Evolutionary conservation across 495 filamentous ascomycete genomes (phyloP).

Genomic region (Penicillium cataractarum): DNA sequence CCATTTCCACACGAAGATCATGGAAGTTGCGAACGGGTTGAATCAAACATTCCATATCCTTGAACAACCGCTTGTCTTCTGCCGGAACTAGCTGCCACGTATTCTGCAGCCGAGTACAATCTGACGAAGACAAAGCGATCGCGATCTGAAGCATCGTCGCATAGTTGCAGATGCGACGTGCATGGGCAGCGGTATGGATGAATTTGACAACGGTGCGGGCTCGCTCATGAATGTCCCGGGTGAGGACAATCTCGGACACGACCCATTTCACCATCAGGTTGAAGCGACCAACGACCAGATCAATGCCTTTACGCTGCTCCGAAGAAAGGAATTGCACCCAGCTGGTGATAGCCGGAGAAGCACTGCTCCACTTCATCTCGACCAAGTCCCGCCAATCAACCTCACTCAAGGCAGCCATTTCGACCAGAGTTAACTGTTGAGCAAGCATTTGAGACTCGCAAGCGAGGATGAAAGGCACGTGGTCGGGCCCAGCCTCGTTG

Average conservation of each 20-base stretch:
- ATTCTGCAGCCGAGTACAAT: slow-evolving; percentile 71
- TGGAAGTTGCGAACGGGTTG: slow-evolving; percentile 91
- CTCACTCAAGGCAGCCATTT: slow-evolving; percentile 94
- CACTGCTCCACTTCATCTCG: slow-evolving; percentile 87
- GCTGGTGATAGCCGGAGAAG: slow-evolving; percentile 61
- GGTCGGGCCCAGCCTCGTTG: slow-evolving; percentile 37
- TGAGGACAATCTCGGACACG: slow-evolving; percentile 87
- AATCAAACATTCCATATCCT: slow-evolving; percentile 80
- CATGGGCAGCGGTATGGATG: slow-evolving; percentile 88
- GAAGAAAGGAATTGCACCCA: slow-evolving; percentile 93
- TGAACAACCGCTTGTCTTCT: slow-evolving; percentile 70
- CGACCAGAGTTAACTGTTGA: slow-evolving; percentile 92
- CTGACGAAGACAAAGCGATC: slow-evolving; percentile 83
- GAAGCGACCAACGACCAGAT: slow-evolving; percentile 94
- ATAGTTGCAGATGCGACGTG: slow-evolving; percentile 86
- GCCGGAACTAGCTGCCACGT: slow-evolving; percentile 83
- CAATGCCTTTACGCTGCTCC: slow-evolving; percentile 83
- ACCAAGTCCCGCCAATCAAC: slow-evolving; percentile 98
- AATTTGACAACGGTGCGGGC: slow-evolving; percentile 84
- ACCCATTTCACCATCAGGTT: slow-evolving; percentile 99
- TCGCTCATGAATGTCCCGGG: slow-evolving; percentile 78
- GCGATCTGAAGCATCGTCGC: slow-evolving; percentile 96
- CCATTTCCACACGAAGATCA: slow-evolving; percentile 90
- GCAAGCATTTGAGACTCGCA: slow-evolving; percentile 89
- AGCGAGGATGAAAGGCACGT: slow-evolving; percentile 89